Conservation (phyloP, 2,329 filamentous ascomycete species). For the Botryotinia convoluta region DNA sequence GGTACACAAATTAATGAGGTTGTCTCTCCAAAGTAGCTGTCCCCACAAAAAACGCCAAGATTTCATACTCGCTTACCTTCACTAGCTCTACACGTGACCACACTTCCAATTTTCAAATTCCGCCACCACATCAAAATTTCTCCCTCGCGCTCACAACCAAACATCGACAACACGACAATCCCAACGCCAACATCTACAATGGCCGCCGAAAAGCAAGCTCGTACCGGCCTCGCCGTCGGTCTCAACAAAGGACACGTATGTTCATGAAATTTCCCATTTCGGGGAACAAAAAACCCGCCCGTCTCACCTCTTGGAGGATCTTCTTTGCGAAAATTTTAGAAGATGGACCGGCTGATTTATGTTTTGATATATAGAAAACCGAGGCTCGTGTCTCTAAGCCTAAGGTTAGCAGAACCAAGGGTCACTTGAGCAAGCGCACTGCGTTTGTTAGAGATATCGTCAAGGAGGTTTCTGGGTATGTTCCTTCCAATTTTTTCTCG, state of each 20-base stretch:
- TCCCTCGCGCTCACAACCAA: slow-evolving; percentile 6
- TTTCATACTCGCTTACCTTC: neutral
- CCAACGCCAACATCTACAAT: slow-evolving; percentile 40
- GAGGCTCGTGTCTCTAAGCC: slow-evolving; percentile 74
- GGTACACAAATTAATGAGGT: neutral
- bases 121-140: neutral
- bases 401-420: slow-evolving; percentile 83
- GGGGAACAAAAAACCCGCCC: slow-evolving; percentile 33
- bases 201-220: slow-evolving; percentile 58
- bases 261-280: slow-evolving; percentile 33
- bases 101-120: slow-evolving; percentile 2
- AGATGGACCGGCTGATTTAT: slow-evolving; percentile 35
- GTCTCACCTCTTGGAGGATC: slow-evolving; percentile 76
- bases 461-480: slow-evolving; percentile 95
- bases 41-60: neutral
- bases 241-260: slow-evolving; percentile 63
- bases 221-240: slow-evolving; percentile 59
- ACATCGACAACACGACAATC: slow-evolving; percentile 12
- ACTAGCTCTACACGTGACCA: neutral
- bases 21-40: neutral
- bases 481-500: slow-evolving; percentile 34
- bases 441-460: slow-evolving; percentile 96
- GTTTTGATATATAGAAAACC: slow-evolving; percentile 65
- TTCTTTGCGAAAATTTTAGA: slow-evolving; percentile 43
- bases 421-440: slow-evolving; percentile 93